Percentiles rank a stretch among this genome's conserved stretches.
Evolutionary conservation across 2,329 filamentous ascomycete genomes (phyloP).

Genomic region (Aspergillus pseudoglaucus): DNA sequence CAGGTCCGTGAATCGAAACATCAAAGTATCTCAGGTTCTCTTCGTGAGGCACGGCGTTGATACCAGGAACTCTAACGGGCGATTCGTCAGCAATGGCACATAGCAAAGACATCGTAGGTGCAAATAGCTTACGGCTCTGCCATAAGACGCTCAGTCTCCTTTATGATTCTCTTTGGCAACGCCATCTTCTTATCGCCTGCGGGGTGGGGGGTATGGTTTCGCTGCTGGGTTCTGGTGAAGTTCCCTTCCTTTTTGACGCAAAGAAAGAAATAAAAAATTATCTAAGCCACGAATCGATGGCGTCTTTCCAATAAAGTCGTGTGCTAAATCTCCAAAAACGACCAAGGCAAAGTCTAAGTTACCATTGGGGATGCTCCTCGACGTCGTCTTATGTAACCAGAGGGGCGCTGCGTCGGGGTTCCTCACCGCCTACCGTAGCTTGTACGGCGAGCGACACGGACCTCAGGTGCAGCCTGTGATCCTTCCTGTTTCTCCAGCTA

Average conservation of each 20-base stretch:
- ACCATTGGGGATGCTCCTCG: conserved; percentile 1
- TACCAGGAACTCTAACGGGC: conserved; percentile 72
- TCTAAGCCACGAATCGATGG: background rate
- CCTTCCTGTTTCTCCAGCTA: background rate
- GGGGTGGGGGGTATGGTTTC: background rate
- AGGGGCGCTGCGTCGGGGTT: conserved; percentile 21
- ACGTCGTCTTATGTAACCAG: conserved; percentile 15
- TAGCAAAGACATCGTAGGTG: background rate
- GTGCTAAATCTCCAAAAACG: background rate
- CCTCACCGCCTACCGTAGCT: conserved; percentile 15
- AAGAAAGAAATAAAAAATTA: background rate
- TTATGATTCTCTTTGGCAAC: conserved; percentile 92
- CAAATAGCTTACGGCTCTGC: conserved; percentile 72
- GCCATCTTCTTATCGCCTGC: conserved; percentile 45
- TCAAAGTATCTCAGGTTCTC: conserved; percentile 98
- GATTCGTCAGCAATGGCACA: conserved; percentile 5
- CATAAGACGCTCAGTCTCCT: conserved; percentile 96
- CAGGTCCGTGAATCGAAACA: conserved; percentile 88
- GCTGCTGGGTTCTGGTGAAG: background rate
- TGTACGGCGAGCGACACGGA: conserved; percentile 2
- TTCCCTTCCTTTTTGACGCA: conserved; percentile 1
- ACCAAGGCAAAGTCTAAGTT: background rate
- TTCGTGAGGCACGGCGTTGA: conserved; percentile 90
- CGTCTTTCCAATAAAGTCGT: background rate
- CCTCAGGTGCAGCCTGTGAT: conserved; percentile 6